phyloP scores from a whole-genome alignment of 805 yeast genomes.

The Lipomyces lipofer region DNA sequence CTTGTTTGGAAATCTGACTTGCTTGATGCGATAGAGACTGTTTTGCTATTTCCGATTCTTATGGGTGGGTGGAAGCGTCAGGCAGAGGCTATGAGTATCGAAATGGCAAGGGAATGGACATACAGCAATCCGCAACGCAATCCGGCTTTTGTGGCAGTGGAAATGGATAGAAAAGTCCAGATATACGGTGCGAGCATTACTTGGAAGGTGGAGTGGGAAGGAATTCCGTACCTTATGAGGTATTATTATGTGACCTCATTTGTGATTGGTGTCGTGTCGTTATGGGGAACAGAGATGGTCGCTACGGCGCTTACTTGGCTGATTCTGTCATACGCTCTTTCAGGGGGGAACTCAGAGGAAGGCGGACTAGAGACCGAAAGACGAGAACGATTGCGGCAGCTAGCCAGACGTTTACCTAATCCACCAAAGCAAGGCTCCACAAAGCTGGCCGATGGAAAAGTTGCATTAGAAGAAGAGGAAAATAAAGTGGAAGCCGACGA shows the following conservation, averaged over 20 bases:
- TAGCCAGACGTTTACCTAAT: too few species aligned
- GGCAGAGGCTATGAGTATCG: slow-evolving; percentile 31
- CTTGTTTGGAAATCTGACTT: slow-evolving; percentile 38
- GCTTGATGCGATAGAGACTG: slow-evolving; percentile 35
- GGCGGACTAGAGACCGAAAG: too few species aligned
- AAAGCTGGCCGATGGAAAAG: too few species aligned
- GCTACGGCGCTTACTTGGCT: slow-evolving; percentile 22
- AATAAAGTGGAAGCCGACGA: too few species aligned
- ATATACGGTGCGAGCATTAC: slow-evolving; percentile 32
- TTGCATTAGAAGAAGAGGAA: too few species aligned
- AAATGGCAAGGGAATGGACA: slow-evolving; percentile 32
- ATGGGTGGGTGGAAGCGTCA: slow-evolving; percentile 35
- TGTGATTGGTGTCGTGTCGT: slow-evolving; percentile 32
- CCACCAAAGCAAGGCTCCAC: too few species aligned
- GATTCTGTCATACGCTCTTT: too few species aligned
- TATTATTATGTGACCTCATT: slow-evolving; percentile 33
- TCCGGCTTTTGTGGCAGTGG: slow-evolving; percentile 30
- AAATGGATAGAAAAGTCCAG: slow-evolving; percentile 35
- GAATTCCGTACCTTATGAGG: slow-evolving; percentile 38
- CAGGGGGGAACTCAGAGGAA: too few species aligned
- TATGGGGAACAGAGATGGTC: slow-evolving; percentile 36
- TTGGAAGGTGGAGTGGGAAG: slow-evolving; percentile 38
- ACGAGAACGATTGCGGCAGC: too few species aligned
- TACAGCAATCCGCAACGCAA: not conserved
- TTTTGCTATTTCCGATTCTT: slow-evolving; percentile 37